phyloP scores from a whole-genome alignment of 2,329 filamentous ascomycete species.

The Zalaria sp. region DNA sequence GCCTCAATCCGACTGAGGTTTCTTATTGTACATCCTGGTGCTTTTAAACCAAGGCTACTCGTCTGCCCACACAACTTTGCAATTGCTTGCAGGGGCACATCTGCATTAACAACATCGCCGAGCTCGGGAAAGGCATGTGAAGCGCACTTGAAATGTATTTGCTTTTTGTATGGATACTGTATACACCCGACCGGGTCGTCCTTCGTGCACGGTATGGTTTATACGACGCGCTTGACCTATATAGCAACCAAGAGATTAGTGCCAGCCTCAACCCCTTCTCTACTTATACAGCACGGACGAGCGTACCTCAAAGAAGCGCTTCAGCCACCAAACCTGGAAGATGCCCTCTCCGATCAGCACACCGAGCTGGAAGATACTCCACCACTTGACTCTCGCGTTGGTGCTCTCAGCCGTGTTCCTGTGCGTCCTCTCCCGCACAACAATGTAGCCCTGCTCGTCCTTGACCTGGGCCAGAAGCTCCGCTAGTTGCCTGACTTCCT shows the following conservation, averaged over 20 bases:
- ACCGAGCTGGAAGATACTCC: conserved; percentile 91
- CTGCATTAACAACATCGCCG: too few species aligned
- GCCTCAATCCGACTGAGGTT: too few species aligned
- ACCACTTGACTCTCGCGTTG: conserved; percentile 96
- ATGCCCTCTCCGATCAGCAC: conserved; percentile 82
- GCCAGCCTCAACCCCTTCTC: conserved; percentile 18
- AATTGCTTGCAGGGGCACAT: too few species aligned
- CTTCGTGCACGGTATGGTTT: not conserved
- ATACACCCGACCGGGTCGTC: too few species aligned
- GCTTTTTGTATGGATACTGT: too few species aligned
- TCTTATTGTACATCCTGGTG: too few species aligned
- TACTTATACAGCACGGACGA: conserved; percentile 1
- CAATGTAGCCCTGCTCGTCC: conserved; percentile 95
- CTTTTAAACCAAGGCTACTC: too few species aligned
- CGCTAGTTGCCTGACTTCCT: conserved; percentile 73
- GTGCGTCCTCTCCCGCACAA: conserved; percentile 88
- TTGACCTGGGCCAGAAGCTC: conserved; percentile 85
- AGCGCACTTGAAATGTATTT: too few species aligned
- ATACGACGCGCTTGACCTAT: conserved; percentile 26
- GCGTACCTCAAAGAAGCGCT: conserved; percentile 83
- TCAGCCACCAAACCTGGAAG: conserved; percentile 99
- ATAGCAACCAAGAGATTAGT: conserved; percentile 16
- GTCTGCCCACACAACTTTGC: too few species aligned
- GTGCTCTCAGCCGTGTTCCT: conserved; percentile 98
- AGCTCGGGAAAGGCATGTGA: too few species aligned